Evolutionary conservation across 345 rosid species (phyloP), one percentile per base, ranked within the genome.

Genomic region (Brassica nigra): DNA sequence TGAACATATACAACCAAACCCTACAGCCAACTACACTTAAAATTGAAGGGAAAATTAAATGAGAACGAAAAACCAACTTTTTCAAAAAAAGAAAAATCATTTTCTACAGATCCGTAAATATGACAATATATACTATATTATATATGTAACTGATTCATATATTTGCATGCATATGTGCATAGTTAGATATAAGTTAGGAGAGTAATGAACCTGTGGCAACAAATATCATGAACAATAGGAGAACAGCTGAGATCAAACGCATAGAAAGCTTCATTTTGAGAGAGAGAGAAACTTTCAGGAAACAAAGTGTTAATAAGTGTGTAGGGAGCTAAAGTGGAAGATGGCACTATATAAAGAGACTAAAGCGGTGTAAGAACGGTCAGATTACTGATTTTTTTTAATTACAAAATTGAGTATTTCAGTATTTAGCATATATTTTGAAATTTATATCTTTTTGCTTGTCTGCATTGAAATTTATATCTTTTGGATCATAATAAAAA

Each of bases 201-300:
- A 61, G 65, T 31, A 55, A 73, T 5, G 52, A 62, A 82, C 84
- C 82, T 77, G 84, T 74, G 68, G 79, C 76, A 4, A 78, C 34
- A 68, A 82, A 70, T 27, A 82, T 65, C 76, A 82, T 73, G 76
- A 78, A 55, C 79, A 82, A 1, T 64, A 82, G 34, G 10, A 82
- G 63, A 64, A 8, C 65, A 12, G 76, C 68, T 34, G 84, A 74
- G 57, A 82, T 61, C 52, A 77, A 73, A 68, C 81, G 78, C 78
- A 76, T 63, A 33, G 83, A 81, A 42, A 81, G 55, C 66, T 76
- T 81, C 83, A 81, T 81, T 66, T 58, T 71, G 6, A 36, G 71
- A 39, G 57, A 54, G 67, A 27, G 63, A 44, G 27, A 54, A 44
- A 44, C 52, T 44, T 44, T 44, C 52, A 44, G 44, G 55, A 9